Conservation (phyloP, 306 rosid genomes). For the Rubus parviflorus region DNA sequence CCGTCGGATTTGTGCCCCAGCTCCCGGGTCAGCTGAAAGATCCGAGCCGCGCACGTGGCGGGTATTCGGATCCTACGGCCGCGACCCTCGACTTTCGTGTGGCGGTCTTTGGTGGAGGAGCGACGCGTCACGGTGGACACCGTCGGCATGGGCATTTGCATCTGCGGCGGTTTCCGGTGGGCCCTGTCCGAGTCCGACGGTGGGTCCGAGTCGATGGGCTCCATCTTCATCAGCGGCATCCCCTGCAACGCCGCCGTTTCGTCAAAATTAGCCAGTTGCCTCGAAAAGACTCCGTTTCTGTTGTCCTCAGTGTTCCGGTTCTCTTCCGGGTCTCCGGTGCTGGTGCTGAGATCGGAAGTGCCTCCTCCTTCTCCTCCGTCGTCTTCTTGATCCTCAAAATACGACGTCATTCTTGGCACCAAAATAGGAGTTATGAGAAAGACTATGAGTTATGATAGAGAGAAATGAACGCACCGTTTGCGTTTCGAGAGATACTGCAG, state of each 20-base stretch:
- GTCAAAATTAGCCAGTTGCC: background rate
- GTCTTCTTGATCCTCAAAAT: slow-evolving; percentile 34
- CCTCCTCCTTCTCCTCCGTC: slow-evolving; percentile 29
- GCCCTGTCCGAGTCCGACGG: slow-evolving; percentile 17
- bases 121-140: slow-evolving; percentile 20
- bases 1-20: slow-evolving; percentile 53
- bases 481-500: background rate
- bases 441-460: background rate
- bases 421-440: background rate
- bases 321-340: slow-evolving; percentile 32
- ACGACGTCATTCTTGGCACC: slow-evolving; percentile 24
- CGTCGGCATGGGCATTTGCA: slow-evolving; percentile 28
- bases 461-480: background rate
- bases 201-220: slow-evolving; percentile 38
- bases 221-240: slow-evolving; percentile 33
- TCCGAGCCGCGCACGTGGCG: slow-evolving; percentile 50
- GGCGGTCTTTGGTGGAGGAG: slow-evolving; percentile 52
- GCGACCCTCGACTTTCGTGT: slow-evolving; percentile 52
- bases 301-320: background rate
- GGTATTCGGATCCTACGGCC: slow-evolving; percentile 56
- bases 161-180: background rate
- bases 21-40: slow-evolving; percentile 51
- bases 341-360: slow-evolving; percentile 43
- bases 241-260: slow-evolving; percentile 13
- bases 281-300: slow-evolving; percentile 8